These are phyloP conservation scores for Handroanthus guayacan DNA, from an alignment of 257 asterid genomes.

Conservation along the genomic window DNA sequence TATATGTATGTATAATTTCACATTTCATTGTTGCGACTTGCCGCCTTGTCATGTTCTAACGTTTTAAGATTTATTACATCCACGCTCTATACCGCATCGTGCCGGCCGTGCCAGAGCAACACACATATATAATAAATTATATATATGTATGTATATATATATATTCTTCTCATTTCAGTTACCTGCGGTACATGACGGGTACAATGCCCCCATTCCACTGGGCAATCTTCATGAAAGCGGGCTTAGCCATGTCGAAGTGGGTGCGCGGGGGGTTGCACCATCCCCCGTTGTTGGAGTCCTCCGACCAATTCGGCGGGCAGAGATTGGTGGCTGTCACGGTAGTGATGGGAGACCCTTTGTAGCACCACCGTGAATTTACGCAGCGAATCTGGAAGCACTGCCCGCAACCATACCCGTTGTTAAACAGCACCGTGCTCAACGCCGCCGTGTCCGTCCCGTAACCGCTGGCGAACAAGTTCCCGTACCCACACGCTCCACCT, in stretches of 20 bases:
- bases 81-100: too few relatives aligned
- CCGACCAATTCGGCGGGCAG: conserved; percentile 85
- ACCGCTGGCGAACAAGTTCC: conserved; percentile 64
- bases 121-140: too few relatives aligned
- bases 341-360: conserved; percentile 52
- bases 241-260: conserved; percentile 87
- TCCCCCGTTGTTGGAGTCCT: conserved; percentile 76
- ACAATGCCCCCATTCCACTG: conserved; percentile 83
- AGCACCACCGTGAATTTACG: conserved; percentile 56
- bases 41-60: too few relatives aligned
- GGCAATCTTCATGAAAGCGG: conserved; percentile 85
- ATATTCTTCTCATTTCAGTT: too few relatives aligned
- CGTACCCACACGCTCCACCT: conserved; percentile 94
- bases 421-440: conserved; percentile 71
- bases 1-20: too few relatives aligned
- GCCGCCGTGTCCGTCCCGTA: conserved; percentile 83
- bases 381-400: conserved; percentile 79
- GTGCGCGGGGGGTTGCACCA: conserved; percentile 95
- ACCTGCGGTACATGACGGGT: conserved; percentile 73
- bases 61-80: too few relatives aligned
- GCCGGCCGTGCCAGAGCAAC: too few relatives aligned
- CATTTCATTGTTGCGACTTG: too few relatives aligned
- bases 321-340: conserved; percentile 83
- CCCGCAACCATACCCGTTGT: conserved; percentile 84
- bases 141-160: too few relatives aligned